Evolutionary conservation across 2,329 filamentous ascomycete species (phyloP), one percentile per base, ranked within the genome.

Genomic region (Arthrinium phaeospermum): DNA sequence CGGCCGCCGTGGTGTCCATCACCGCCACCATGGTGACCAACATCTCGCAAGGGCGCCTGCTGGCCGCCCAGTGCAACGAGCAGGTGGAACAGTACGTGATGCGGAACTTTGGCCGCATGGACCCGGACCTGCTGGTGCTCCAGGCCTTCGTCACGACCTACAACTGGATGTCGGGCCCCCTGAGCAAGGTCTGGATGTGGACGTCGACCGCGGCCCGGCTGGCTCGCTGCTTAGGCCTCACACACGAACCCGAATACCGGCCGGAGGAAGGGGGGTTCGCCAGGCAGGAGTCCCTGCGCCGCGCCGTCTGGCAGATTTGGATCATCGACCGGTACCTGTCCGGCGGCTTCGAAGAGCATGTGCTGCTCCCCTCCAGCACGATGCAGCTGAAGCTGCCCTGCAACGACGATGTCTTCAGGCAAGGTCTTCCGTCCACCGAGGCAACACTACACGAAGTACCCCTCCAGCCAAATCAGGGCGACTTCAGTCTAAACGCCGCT

Each of bases 81-180:
- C 77, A 82, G 69, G 81, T 85, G 47, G 83, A 85, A 71, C 78
- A 81, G 70, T 80, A 82, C 75, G 74, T 86, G 47, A 80, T 84
- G 77, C 80, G 82, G 61, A 80, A 83, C 74, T 79, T 86, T 70
- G 80, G 82, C 75, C 68, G 67, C 46, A 71, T 73, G 72, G 46
- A 51, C 13, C 70, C 49, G 30, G 68, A 71, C 22, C 34, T 71
- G 19, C 64, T 73, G 10, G 70, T 73, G 4, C 70, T 57, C 12
- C 70, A 73, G 41, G 67, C 71, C 19, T 64, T 73, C 24, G 72
- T 68, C 3, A 70, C 68, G 8, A 57, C 70, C 14, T 73, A 73
- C 45, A 73, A 72, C 61, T 73, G 72, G 72, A 70, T 72, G 70
- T 73, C 68, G 4, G 72, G 72, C 12, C 72, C 72, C 44, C 44